Evolutionary conservation across 768 basidiomycete genomes (phyloP).

Genomic region (Amanita molliuscula): DNA sequence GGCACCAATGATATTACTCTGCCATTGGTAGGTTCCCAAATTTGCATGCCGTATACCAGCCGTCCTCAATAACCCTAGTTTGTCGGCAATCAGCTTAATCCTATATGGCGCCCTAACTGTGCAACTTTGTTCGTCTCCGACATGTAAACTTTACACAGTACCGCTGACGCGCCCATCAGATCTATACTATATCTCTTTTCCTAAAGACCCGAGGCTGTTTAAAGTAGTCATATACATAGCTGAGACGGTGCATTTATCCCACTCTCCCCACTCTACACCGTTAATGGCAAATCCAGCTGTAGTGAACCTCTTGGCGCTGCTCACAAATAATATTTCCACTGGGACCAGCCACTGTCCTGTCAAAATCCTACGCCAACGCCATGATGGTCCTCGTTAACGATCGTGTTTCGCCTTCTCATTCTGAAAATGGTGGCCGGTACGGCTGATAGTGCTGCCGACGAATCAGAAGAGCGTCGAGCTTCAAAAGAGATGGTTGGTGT

Average conservation of each 20-base stretch:
- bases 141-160: neutral
- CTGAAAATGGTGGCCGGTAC: neutral
- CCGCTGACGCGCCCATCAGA: slow-evolving; percentile 1
- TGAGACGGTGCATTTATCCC: slow-evolving; percentile 11
- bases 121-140: slow-evolving; percentile 3
- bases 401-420: slow-evolving; percentile 6
- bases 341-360: slow-evolving; percentile 21
- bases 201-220: slow-evolving; percentile 4
- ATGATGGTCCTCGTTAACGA: slow-evolving; percentile 23
- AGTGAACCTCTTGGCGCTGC: slow-evolving; percentile 18
- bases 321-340: slow-evolving; percentile 14
- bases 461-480: too few relatives aligned
- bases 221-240: slow-evolving; percentile 9
- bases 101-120: slow-evolving; percentile 3
- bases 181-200: slow-evolving; percentile 12
- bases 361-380: slow-evolving; percentile 24
- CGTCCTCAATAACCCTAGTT: neutral
- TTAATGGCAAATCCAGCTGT: slow-evolving; percentile 13
- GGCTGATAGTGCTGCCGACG: neutral
- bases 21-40: neutral
- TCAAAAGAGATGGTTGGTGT: too few relatives aligned
- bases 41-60: too few relatives aligned
- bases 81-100: neutral
- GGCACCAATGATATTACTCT: too few relatives aligned
- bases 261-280: neutral